Base-by-base conservation (phyloP, 2,329 filamentous ascomycete species). In the Colletotrichum sp. region DNA sequence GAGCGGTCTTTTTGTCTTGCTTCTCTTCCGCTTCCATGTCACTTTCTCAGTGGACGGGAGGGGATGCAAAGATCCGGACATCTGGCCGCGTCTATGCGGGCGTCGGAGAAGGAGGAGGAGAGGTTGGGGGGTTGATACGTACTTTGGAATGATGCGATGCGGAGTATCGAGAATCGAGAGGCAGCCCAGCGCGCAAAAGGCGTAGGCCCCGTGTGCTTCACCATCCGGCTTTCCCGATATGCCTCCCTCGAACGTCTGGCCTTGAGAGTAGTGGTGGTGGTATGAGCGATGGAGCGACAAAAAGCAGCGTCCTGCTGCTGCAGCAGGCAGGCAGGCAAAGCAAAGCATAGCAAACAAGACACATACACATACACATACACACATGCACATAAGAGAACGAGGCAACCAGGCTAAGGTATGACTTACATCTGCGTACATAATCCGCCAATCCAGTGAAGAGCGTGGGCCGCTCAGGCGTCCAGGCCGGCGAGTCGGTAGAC, bases 161-260 rank as follows among this genome's bases (percentile, higher is more conserved):
- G 97, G 96, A 72, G 93, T 89, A 81, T 95, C 96, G 64, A 98
- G 87, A 78, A 98, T 95, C 80, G 95, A 94, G 70, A 99, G 90
- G 85, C 95, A 97, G 71, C 94, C 97, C 75, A 99, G 87, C 71
- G 95, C 96, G 85, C 96, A 98, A 85, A 98, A 98, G 30, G 96
- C 95, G 86, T 98, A 99, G 78, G 95, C 97, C 76, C 97, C 97
- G 86, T 99, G 97, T 70, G 96, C 97, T 89, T 99, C 97, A 78
- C 94, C 93, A 75, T 93, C 94, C 68, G 96, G 97, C 78, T 94
- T 93, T 71, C 92, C 94, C 78, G 95, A 96, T 79, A 99, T 96
- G 65, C 97, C 97, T 78, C 97, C 97, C 87, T 99, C 97, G 84
- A 94, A 98, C 13, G 95, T 97, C 89, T 98, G 96, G 83, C 94